These are phyloP conservation scores for Calocybe gambosa DNA, from an alignment of 1,284 basidiomycete genomes.

Conservation along the genomic window DNA sequence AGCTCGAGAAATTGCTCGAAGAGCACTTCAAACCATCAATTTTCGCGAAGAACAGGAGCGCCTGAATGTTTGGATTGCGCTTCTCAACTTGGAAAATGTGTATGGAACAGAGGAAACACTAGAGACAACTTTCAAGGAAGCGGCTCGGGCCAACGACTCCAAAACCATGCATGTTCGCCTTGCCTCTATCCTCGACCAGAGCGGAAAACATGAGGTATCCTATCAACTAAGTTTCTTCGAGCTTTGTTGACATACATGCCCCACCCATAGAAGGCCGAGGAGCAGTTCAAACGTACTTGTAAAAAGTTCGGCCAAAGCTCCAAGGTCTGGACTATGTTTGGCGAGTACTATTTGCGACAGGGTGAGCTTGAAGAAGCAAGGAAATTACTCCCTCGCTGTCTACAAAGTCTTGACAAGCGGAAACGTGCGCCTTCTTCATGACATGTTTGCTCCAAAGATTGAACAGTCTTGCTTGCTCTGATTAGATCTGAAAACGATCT, in stretches of 20 bases:
- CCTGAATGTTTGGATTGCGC: conserved; percentile 96
- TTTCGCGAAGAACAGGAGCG: conserved; percentile 97
- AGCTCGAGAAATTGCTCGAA: conserved; percentile 81
- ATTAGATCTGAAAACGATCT: conserved; percentile 89
- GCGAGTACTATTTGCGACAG: conserved; percentile 72
- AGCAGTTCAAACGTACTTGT: conserved; percentile 75
- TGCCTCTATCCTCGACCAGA: conserved; percentile 79
- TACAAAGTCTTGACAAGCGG: conserved; percentile 91
- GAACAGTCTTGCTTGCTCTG: neutral
- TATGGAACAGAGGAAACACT: conserved; percentile 85
- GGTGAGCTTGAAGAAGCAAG: conserved; percentile 77
- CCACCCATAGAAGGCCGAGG: conserved; percentile 68
- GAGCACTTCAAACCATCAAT: conserved; percentile 84
- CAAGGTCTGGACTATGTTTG: conserved; percentile 89
- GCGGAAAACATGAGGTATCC: conserved; percentile 74
- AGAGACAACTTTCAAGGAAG: conserved; percentile 85
- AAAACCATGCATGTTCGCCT: conserved; percentile 85
- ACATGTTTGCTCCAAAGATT: neutral
- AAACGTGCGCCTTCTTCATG: conserved; percentile 64
- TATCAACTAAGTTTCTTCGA: neutral
- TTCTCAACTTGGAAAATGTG: conserved; percentile 92
- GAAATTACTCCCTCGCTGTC: conserved; percentile 79
- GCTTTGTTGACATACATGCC: neutral
- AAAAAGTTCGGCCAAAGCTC: conserved; percentile 93
- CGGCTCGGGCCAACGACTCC: conserved; percentile 85